Evolutionary conservation across 78 protist genomes (phyloP).

Genomic region (Planoprotostelium fungivorum): DNA sequence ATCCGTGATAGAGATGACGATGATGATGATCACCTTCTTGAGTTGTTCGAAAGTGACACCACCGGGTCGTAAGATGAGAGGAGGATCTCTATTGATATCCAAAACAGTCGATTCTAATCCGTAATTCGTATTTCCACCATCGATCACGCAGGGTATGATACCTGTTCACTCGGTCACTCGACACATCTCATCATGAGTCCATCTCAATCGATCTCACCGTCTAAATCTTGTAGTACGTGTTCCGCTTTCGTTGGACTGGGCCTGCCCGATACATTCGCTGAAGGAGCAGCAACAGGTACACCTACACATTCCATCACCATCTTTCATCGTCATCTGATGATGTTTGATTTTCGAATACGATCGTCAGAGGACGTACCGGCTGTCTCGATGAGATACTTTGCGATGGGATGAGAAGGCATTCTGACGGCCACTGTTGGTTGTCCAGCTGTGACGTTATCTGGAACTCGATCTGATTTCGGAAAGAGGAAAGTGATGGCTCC

Average conservation of each 20-base stretch:
- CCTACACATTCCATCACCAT: background rate
- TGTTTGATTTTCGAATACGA: background rate
- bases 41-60: conserved; percentile 33
- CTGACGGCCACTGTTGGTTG: conserved; percentile 67
- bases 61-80: conserved; percentile 35
- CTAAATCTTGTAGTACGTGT: conserved; percentile 10
- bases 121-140: conserved; percentile 19
- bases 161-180: background rate
- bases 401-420: conserved; percentile 42
- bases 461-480: background rate
- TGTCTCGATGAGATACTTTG: background rate
- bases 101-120: conserved; percentile 56
- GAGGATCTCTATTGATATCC: conserved; percentile 5
- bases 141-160: conserved; percentile 13
- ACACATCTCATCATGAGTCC: background rate
- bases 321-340: background rate
- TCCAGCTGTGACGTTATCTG: conserved; percentile 45
- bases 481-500: conserved; percentile 76
- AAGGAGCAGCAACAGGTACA: conserved; percentile 12
- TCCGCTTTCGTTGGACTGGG: conserved; percentile 14
- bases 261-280: conserved; percentile 6
- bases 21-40: background rate
- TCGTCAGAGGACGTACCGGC: no score
- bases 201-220: background rate
- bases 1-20: background rate